Percentiles rank a stretch among this genome's conserved stretches.
These are phyloP conservation scores for Mycena kentingensis DNA, from an alignment of 768 basidiomycete genomes.

Conservation along the genomic window DNA sequence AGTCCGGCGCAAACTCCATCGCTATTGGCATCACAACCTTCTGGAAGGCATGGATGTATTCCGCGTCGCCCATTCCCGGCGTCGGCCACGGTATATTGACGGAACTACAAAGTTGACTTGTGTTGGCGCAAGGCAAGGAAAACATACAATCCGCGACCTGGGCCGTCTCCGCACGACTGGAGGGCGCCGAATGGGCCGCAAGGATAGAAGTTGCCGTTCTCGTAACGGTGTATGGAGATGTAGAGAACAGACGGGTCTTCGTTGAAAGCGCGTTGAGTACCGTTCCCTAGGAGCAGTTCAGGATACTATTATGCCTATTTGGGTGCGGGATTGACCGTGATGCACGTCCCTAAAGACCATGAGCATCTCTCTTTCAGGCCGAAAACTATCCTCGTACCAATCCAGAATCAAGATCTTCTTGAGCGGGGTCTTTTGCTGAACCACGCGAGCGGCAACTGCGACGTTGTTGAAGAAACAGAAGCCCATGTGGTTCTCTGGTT, in stretches of 20 bases:
- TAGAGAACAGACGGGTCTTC: constrained; percentile 91
- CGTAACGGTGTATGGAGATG: constrained; percentile 94
- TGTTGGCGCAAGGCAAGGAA: constrained; percentile 1
- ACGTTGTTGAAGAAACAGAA: constrained; percentile 99
- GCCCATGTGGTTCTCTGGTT: constrained; percentile 97
- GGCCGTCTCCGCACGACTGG: constrained; percentile 82
- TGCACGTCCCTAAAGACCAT: constrained; percentile 79
- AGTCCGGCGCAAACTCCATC: constrained; percentile 92
- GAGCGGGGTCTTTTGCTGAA: constrained; percentile 66
- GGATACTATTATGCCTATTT: constrained; percentile 8
- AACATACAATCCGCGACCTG: constrained; percentile 83
- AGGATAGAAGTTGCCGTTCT: constrained; percentile 90
- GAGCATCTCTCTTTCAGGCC: neutral
- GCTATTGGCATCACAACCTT: constrained; percentile 96
- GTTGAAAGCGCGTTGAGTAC: constrained; percentile 94
- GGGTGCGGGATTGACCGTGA: constrained; percentile 59
- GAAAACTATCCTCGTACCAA: constrained; percentile 61
- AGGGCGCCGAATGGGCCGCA: constrained; percentile 87
- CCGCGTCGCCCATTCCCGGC: constrained; percentile 87
- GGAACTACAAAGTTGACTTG: constrained; percentile 52
- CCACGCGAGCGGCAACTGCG: constrained; percentile 85
- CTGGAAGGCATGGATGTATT: constrained; percentile 96
- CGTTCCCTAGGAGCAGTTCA: constrained; percentile 79
- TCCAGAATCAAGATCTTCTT: constrained; percentile 91
- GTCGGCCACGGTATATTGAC: constrained; percentile 97